Percentiles rank a stretch among this genome's conserved stretches.
Conservation (phyloP, 23 red algal genomes). For the Cyanidioschyzon merolae region DNA sequence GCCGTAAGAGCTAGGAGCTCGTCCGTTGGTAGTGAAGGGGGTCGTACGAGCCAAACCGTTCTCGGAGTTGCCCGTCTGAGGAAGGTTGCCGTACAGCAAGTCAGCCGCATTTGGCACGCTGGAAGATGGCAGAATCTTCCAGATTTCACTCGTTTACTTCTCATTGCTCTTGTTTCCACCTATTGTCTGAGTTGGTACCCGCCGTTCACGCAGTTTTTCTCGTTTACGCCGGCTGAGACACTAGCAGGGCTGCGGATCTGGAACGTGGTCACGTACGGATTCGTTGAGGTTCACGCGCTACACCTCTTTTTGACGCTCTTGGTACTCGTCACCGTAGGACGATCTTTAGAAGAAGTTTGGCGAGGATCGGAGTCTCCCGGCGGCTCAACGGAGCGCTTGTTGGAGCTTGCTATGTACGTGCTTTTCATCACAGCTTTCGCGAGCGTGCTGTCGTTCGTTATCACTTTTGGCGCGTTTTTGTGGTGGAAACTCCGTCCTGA, state of each 20-base stretch:
- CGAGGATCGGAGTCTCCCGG: not conserved
- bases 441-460: not conserved
- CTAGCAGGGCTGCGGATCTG: not conserved
- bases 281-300: not conserved
- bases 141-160: not conserved
- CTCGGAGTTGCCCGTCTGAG: too few relatives aligned
- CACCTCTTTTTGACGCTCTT: not conserved
- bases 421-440: not conserved
- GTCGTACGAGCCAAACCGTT: too few relatives aligned
- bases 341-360: not conserved
- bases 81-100: not conserved
- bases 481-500: not conserved
- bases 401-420: conserved; percentile 3
- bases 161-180: not conserved
- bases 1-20: too few relatives aligned
- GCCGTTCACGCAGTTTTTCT: not conserved
- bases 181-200: not conserved
- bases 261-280: conserved; percentile 9
- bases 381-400: not conserved
- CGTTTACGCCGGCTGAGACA: not conserved
- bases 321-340: not conserved
- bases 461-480: not conserved
- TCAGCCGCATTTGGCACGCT: not conserved
- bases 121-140: not conserved
- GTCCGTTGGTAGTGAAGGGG: too few relatives aligned